These are phyloP conservation scores for Abelmoschus esculentus DNA, from an alignment of 345 rosid genomes.

Conservation along the genomic window DNA sequence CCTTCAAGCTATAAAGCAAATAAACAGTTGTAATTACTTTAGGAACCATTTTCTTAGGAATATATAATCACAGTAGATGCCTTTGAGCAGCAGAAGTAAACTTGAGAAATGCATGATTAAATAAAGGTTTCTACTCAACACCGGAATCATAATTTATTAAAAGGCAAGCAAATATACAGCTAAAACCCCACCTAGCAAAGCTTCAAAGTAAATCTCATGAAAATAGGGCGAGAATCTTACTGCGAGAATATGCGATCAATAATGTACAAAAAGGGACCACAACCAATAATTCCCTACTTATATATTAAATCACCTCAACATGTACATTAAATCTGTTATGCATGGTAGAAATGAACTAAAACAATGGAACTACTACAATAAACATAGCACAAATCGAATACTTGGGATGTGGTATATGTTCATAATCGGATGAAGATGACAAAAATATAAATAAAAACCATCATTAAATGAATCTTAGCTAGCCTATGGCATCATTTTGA, in stretches of 20 bases:
- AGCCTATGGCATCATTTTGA: background rate
- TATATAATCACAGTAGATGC: background rate
- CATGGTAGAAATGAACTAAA: background rate
- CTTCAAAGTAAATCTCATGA: background rate
- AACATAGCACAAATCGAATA: background rate
- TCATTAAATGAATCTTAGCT: background rate
- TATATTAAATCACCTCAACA: background rate
- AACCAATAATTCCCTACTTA: background rate
- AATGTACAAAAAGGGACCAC: background rate
- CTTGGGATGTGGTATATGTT: background rate
- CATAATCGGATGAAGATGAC: background rate
- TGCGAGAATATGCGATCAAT: background rate
- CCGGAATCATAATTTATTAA: background rate
- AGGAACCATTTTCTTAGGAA: background rate
- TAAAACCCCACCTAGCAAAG: background rate
- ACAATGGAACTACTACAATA: background rate
- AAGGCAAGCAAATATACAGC: background rate
- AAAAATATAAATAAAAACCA: background rate
- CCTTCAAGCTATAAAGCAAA: conserved; percentile 4
- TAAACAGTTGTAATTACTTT: background rate
- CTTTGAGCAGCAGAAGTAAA: background rate
- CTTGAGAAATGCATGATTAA: background rate
- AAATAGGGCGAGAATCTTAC: background rate
- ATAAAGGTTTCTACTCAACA: background rate
- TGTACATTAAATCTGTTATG: too few species aligned